phyloP scores from a whole-genome alignment of 495 filamentous ascomycete species.

The Aspergillus bridgeri region DNA sequence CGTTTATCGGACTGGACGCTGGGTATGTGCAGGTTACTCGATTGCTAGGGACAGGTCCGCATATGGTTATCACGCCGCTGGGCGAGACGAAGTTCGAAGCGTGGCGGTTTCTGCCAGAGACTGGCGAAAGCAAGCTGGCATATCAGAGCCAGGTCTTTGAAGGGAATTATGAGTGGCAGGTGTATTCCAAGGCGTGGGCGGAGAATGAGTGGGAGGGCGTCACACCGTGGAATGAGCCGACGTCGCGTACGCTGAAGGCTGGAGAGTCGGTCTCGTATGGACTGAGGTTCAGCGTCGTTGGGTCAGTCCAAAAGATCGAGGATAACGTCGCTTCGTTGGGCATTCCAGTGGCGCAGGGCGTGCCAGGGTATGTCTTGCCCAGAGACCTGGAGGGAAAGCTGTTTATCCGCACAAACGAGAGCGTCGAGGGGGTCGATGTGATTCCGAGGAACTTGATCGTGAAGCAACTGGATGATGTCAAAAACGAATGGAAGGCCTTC shows the following conservation, averaged over 20 bases:
- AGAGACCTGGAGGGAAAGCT: conserved; percentile 37
- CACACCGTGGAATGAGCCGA: conserved; percentile 47
- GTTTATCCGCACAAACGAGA: conserved; percentile 27
- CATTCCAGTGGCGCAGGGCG: conserved; percentile 40
- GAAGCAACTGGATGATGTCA: conserved; percentile 4
- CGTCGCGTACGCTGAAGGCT: conserved; percentile 34
- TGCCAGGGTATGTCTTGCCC: conserved; percentile 45
- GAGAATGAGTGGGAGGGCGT: conserved; percentile 45
- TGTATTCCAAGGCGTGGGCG: conserved; percentile 43
- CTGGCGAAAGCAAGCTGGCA: conserved; percentile 19
- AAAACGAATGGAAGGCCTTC: conserved; percentile 21
- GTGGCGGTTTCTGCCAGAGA: conserved; percentile 43
- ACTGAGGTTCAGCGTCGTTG: conserved; percentile 42
- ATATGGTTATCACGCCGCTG: conserved; percentile 47
- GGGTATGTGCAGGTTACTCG: conserved; percentile 48
- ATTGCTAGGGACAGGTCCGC: conserved; percentile 40
- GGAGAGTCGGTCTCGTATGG: conserved; percentile 41
- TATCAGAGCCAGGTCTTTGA: conserved; percentile 51
- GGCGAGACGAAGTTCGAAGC: conserved; percentile 40
- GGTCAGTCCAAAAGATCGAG: conserved; percentile 38
- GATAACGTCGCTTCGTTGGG: conserved; percentile 32
- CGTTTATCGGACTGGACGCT: conserved; percentile 50
- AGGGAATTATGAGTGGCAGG: conserved; percentile 52
- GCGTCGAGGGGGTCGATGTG: background rate
- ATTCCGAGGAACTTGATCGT: background rate